Percentiles rank a stretch among this genome's conserved stretches.
Evolutionary conservation across 768 basidiomycete genomes (phyloP).

Genomic region (Lactifluus volemus): DNA sequence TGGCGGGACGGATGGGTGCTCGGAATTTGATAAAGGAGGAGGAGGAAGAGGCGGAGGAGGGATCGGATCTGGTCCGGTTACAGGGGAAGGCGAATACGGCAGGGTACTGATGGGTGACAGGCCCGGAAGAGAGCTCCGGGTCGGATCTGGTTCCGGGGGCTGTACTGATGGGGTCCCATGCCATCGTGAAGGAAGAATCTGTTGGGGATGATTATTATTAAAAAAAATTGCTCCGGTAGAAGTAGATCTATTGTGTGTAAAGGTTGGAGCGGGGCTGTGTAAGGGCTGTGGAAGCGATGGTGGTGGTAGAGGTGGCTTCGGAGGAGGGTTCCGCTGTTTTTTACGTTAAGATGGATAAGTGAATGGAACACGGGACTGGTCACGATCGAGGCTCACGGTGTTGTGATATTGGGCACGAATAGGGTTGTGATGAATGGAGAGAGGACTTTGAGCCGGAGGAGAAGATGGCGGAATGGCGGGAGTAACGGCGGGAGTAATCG

Average conservation of each 20-base stretch:
- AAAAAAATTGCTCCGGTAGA: constrained; percentile 14
- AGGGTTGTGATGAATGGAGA: constrained; percentile 7
- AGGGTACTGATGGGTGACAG: constrained; percentile 21
- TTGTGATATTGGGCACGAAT: constrained; percentile 3
- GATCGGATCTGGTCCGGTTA: background rate
- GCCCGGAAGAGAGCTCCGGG: constrained; percentile 23
- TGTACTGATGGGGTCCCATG: background rate
- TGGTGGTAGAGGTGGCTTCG: constrained; percentile 29
- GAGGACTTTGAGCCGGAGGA: background rate
- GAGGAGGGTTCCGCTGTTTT: constrained; percentile 20
- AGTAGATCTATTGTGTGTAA: constrained; percentile 21
- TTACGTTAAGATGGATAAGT: constrained; percentile 14
- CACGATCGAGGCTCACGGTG: constrained; percentile 10
- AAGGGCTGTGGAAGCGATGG: constrained; percentile 20
- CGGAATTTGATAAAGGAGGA: constrained; percentile 7
- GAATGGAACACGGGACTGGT: constrained; percentile 12
- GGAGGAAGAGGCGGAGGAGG: background rate
- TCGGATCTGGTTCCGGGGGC: background rate
- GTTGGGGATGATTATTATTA: background rate
- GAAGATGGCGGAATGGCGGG: background rate
- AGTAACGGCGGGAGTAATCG: constrained; percentile 1
- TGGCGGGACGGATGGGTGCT: constrained; percentile 14
- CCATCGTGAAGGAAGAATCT: background rate
- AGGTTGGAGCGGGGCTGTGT: constrained; percentile 13
- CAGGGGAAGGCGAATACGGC: background rate